These are phyloP conservation scores for Hanseniaspora pseudoguilliermondii DNA, from an alignment of 805 yeast species.

Conservation along the genomic window DNA sequence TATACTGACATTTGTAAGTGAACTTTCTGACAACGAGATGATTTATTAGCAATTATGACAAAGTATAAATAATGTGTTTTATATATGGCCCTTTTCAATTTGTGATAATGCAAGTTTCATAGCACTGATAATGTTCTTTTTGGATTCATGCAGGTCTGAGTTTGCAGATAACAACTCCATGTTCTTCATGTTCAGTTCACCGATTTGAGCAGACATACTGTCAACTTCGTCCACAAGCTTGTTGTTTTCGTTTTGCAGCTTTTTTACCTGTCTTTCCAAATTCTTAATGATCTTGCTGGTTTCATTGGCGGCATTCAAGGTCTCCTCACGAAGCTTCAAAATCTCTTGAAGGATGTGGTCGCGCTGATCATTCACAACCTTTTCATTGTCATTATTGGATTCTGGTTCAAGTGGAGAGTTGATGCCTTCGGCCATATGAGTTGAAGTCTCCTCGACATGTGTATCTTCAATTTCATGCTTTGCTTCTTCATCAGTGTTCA, in stretches of 20 bases:
- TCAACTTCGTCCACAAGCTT: neutral
- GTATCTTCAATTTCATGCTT: neutral
- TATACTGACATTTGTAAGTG: neutral
- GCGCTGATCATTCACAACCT: neutral
- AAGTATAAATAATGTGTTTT: neutral
- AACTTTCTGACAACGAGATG: neutral
- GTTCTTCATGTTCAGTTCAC: conserved; percentile 6
- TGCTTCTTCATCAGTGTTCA: neutral
- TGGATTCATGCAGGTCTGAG: neutral
- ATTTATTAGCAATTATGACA: neutral
- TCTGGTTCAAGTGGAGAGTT: neutral
- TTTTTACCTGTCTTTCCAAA: neutral
- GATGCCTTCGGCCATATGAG: neutral
- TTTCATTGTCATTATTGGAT: neutral
- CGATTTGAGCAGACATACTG: neutral
- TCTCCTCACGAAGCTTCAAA: conserved; percentile 6
- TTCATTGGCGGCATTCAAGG: conserved; percentile 2
- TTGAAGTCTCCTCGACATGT: no score
- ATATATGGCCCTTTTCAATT: conserved; percentile 8
- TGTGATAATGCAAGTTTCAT: conserved; percentile 9
- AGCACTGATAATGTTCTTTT: conserved; percentile 3
- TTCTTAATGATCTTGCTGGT: conserved; percentile 3
- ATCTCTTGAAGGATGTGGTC: conserved; percentile 1
- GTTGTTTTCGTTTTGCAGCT: neutral
- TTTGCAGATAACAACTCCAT: neutral